These are phyloP conservation scores for Saturnispora sanitii DNA, from an alignment of 805 yeast species.

Conservation along the genomic window DNA sequence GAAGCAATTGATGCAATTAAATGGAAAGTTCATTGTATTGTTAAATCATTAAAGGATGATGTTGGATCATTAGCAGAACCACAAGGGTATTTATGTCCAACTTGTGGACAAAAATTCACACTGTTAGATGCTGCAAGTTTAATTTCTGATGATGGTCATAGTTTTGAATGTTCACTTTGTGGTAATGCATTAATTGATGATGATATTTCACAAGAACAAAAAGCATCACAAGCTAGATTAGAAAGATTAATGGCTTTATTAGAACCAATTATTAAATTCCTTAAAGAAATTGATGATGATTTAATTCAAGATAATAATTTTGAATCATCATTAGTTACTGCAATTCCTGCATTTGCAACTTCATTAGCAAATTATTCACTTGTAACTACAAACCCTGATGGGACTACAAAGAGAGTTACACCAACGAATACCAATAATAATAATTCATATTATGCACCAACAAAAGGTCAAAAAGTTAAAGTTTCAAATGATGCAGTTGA, in stretches of 20 bases:
- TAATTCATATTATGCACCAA: no score
- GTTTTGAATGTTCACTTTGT: slow-evolving; percentile 80
- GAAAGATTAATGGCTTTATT: slow-evolving; percentile 82
- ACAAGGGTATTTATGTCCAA: slow-evolving; percentile 87
- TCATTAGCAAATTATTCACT: slow-evolving; percentile 57
- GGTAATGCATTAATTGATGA: slow-evolving; percentile 73
- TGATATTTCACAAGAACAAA: slow-evolving; percentile 75
- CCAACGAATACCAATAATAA: background rate
- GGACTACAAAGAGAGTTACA: slow-evolving; percentile 12
- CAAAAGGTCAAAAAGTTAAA: background rate
- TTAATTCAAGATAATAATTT: slow-evolving; percentile 81
- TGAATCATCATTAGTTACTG: slow-evolving; percentile 69
- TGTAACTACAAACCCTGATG: slow-evolving; percentile 35
- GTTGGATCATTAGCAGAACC: slow-evolving; percentile 80
- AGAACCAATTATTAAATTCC: slow-evolving; percentile 74
- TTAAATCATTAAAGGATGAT: slow-evolving; percentile 67
- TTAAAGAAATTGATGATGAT: slow-evolving; percentile 75
- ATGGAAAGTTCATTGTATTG: slow-evolving; percentile 91
- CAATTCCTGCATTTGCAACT: slow-evolving; percentile 75
- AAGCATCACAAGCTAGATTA: slow-evolving; percentile 68
- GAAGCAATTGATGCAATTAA: slow-evolving; percentile 93
- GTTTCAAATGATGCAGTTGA: slow-evolving; percentile 16
- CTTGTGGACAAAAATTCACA: slow-evolving; percentile 71
- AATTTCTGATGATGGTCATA: slow-evolving; percentile 67
- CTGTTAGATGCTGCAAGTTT: slow-evolving; percentile 83